Percentiles rank a stretch among this genome's conserved stretches.
phyloP scores from a whole-genome alignment of 768 basidiomycete genomes.

The Termitomyces sp. region DNA sequence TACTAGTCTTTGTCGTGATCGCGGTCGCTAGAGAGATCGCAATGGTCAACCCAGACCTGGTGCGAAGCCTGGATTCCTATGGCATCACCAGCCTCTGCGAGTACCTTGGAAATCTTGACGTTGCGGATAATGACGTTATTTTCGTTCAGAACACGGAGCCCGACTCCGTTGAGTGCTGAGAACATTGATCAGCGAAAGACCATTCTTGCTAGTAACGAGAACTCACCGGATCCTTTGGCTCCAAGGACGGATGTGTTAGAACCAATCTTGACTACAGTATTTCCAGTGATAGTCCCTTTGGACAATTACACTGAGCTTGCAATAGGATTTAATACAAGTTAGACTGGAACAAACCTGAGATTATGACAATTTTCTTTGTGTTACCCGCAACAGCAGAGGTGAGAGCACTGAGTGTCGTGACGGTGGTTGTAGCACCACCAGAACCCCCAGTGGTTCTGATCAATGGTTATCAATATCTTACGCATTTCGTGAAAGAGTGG shows the following conservation, averaged over 20 bases:
- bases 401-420: conserved; percentile 34
- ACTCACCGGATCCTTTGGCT: conserved; percentile 31
- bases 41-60: conserved; percentile 42
- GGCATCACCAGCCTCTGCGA: conserved; percentile 39
- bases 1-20: conserved; percentile 34
- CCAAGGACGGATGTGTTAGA: conserved; percentile 41
- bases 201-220: background rate
- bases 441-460: conserved; percentile 38
- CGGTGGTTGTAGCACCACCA: conserved; percentile 38
- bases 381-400: conserved; percentile 36
- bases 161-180: conserved; percentile 38
- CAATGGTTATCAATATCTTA: background rate
- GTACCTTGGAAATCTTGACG: conserved; percentile 43
- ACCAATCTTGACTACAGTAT: conserved; percentile 35
- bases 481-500: background rate
- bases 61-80: conserved; percentile 35
- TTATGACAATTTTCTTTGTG: conserved; percentile 38
- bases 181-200: background rate
- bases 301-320: background rate
- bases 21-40: conserved; percentile 38
- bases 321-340: background rate
- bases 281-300: conserved; percentile 38
- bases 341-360: conserved; percentile 25
- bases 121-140: conserved; percentile 45
- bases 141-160: conserved; percentile 36